phyloP scores from a whole-genome alignment of 1,284 basidiomycete genomes.

The Fomitiporia mediterranea region DNA sequence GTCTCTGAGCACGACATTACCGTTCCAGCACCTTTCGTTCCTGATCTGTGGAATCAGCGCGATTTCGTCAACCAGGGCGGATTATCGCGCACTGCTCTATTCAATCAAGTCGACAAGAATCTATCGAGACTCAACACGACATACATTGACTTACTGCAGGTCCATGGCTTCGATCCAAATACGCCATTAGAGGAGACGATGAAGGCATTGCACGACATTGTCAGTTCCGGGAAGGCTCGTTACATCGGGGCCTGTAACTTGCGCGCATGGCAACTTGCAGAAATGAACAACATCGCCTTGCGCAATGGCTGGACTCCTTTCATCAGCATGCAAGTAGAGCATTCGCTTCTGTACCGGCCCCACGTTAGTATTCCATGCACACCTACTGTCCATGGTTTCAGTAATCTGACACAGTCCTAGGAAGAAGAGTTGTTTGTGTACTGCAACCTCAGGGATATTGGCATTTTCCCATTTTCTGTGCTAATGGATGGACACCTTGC shows the following conservation, averaged over 20 bases:
- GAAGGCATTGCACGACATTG: constrained; percentile 39
- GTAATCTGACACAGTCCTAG: constrained; percentile 27
- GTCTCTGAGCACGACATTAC: constrained; percentile 19
- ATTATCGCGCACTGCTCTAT: constrained; percentile 33
- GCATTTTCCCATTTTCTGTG: constrained; percentile 39
- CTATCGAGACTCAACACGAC: constrained; percentile 32
- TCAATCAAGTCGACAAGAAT: constrained; percentile 34
- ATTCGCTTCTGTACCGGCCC: constrained; percentile 36
- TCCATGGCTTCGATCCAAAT: constrained; percentile 34
- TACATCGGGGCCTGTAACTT: constrained; percentile 39
- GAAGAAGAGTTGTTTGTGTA: constrained; percentile 45
- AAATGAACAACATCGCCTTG: constrained; percentile 27
- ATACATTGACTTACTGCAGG: constrained; percentile 36
- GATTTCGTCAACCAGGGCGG: constrained; percentile 37
- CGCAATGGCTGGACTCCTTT: constrained; percentile 34
- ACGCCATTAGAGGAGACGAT: constrained; percentile 38
- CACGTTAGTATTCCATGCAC: constrained; percentile 28
- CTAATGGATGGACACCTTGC: constrained; percentile 37
- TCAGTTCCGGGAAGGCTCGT: constrained; percentile 35
- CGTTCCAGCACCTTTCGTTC: constrained; percentile 5
- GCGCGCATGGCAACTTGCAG: constrained; percentile 32
- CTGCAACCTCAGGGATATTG: constrained; percentile 42
- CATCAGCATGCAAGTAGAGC: constrained; percentile 36
- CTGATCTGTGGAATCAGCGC: constrained; percentile 21
- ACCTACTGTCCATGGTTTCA: background rate